Evolutionary conservation across 352 stramenopile genomes (phyloP).

Genomic region (Globisporangium uncinulatum): DNA sequence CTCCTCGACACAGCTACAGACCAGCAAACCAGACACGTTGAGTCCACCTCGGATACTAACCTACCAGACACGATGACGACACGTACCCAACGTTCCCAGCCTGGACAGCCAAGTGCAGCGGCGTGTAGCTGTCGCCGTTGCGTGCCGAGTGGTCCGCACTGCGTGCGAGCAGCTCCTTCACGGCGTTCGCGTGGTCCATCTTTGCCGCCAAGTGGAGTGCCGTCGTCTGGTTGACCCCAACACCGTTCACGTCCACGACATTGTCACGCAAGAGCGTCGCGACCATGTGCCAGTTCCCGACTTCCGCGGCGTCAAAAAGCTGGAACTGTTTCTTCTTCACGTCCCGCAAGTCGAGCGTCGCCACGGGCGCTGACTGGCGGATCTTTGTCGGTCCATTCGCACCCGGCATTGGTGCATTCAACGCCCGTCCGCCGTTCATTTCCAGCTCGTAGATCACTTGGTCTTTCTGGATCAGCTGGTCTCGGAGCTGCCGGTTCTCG

Average conservation of each 20-base stretch:
- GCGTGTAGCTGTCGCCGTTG: conserved; percentile 78
- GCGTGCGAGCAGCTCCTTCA: conserved; percentile 66
- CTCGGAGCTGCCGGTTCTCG: conserved; percentile 70
- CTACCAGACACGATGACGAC: no score
- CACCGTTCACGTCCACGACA: conserved; percentile 82
- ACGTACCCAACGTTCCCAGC: conserved; percentile 62
- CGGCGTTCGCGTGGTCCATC: conserved; percentile 72
- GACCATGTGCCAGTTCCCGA: conserved; percentile 81
- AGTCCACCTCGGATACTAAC: no score
- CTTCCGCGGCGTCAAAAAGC: conserved; percentile 78
- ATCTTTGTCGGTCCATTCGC: conserved; percentile 21
- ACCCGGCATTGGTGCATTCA: conserved; percentile 14
- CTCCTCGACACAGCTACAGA: conserved; percentile 61
- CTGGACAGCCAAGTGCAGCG: conserved; percentile 70
- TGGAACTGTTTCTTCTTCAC: conserved; percentile 89
- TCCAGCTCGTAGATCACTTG: conserved; percentile 83
- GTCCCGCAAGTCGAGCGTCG: conserved; percentile 80
- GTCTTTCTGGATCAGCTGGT: conserved; percentile 78
- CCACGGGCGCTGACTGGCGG: conserved; percentile 55
- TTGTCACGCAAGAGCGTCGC: conserved; percentile 76
- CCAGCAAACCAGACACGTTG: neutral
- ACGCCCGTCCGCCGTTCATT: conserved; percentile 45
- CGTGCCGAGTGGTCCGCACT: conserved; percentile 58
- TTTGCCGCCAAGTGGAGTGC: conserved; percentile 69
- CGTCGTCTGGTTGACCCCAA: conserved; percentile 83